These are phyloP conservation scores for Colletotrichum sp. DNA, from an alignment of 2,329 filamentous ascomycete genomes.

Conservation along the genomic window DNA sequence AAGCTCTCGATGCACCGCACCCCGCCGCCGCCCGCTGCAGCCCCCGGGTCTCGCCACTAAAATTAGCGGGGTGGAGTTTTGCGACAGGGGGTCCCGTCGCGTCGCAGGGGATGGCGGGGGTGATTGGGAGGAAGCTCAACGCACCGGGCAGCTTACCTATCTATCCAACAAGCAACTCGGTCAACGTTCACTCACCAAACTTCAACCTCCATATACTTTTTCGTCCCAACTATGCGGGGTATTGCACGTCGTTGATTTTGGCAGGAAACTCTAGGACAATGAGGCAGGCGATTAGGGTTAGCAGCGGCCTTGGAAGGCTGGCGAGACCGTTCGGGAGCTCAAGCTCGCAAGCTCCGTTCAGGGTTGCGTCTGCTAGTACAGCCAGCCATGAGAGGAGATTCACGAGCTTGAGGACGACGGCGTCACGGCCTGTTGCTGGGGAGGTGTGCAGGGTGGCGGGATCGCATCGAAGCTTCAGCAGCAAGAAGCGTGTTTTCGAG, in stretches of 20 bases:
- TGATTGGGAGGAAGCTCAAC: background rate
- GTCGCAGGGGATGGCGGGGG: background rate
- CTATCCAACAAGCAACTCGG: background rate
- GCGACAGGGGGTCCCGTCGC: background rate
- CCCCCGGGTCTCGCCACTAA: background rate
- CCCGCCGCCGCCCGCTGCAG: background rate
- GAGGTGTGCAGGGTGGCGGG: background rate
- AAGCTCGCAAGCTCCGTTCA: background rate
- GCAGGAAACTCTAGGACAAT: background rate
- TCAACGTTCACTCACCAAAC: background rate
- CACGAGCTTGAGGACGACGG: background rate
- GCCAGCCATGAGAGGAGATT: background rate
- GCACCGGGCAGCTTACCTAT: background rate
- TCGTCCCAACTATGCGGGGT: background rate
- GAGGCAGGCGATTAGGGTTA: background rate
- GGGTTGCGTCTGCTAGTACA: background rate
- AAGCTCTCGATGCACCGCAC: background rate
- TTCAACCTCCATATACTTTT: background rate
- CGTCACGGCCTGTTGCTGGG: background rate
- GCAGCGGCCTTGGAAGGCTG: background rate
- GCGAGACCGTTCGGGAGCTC: background rate
- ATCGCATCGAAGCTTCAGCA: background rate
- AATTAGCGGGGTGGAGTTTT: background rate
- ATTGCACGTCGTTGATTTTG: background rate
- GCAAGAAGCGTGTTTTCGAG: slow-evolving; percentile 18